Percentiles rank a stretch among this genome's conserved stretches.
These are phyloP conservation scores for Bolboschoenus planiculmis DNA, from an alignment of 176 grass and related monocot genomes.

Conservation along the genomic window DNA sequence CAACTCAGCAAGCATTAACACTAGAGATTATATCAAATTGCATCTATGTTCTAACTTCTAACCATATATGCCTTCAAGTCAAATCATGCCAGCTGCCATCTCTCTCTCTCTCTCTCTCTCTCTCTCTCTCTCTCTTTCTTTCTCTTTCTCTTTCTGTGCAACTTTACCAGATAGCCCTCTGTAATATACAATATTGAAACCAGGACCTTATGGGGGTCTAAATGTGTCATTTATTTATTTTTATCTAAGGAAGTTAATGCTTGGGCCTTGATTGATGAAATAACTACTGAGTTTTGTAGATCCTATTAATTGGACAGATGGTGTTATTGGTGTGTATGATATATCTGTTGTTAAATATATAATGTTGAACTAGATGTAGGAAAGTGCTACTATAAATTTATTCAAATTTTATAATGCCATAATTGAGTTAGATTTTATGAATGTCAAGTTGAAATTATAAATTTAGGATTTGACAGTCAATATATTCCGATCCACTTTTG, in stretches of 20 bases:
- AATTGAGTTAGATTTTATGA: not conserved
- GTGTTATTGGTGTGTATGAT: not conserved
- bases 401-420: not conserved
- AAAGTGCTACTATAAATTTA: not conserved
- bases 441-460: not conserved
- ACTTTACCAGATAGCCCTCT: not conserved
- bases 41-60: not conserved
- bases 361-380: not conserved
- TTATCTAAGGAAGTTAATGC: not conserved
- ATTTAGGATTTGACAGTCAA: not conserved
- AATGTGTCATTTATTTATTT: too few species aligned
- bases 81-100: constrained; percentile 10
- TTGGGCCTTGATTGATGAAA: not conserved
- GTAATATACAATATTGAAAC: not conserved
- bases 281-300: not conserved
- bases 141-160: not conserved
- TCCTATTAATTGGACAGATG: not conserved
- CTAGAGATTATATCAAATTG: not conserved
- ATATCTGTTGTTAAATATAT: not conserved
- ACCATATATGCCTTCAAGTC: constrained; percentile 1
- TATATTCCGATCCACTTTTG: not conserved
- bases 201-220: too few species aligned
- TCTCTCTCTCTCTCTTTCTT: not conserved
- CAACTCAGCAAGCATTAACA: constrained; percentile 21
- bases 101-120: not conserved